These are phyloP conservation scores for Saksenaea vasiformis DNA, from an alignment of 371 early-diverging fungal species.

Conservation along the genomic window DNA sequence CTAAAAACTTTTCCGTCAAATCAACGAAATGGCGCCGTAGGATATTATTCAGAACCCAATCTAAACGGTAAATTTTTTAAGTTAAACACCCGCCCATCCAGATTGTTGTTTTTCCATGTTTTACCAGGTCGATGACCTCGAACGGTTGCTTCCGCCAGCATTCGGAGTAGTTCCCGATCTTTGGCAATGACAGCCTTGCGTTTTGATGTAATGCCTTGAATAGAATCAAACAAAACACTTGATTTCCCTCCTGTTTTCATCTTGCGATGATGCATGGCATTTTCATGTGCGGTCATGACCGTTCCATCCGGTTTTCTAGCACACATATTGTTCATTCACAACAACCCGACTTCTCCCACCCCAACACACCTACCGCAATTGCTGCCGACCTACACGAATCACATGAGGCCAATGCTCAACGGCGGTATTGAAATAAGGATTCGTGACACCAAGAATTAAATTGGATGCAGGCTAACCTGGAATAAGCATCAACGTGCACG, in stretches of 20 bases:
- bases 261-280: slow-evolving; percentile 23
- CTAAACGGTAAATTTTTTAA: slow-evolving; percentile 21
- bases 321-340: neutral
- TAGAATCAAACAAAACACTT: slow-evolving; percentile 53
- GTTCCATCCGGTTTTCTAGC: slow-evolving; percentile 54
- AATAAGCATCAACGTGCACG: neutral
- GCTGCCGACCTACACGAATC: slow-evolving; percentile 72
- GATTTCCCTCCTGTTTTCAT: slow-evolving; percentile 34
- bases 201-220: slow-evolving; percentile 74
- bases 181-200: slow-evolving; percentile 79
- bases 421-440: slow-evolving; percentile 89
- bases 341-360: neutral
- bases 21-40: slow-evolving; percentile 91
- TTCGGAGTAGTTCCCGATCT: slow-evolving; percentile 74
- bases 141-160: slow-evolving; percentile 68
- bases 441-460: slow-evolving; percentile 91
- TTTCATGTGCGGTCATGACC: slow-evolving; percentile 32
- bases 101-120: neutral
- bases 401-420: slow-evolving; percentile 93
- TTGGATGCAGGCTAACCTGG: slow-evolving; percentile 73
- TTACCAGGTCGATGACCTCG: slow-evolving; percentile 65
- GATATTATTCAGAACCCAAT: slow-evolving; percentile 83
- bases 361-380: slow-evolving; percentile 39
- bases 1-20: slow-evolving; percentile 90
- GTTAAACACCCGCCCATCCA: neutral